Percentiles rank a stretch among this genome's conserved stretches.
These are phyloP conservation scores for Thymus quinquecostatus DNA, from an alignment of 257 asterid species.

Conservation along the genomic window DNA sequence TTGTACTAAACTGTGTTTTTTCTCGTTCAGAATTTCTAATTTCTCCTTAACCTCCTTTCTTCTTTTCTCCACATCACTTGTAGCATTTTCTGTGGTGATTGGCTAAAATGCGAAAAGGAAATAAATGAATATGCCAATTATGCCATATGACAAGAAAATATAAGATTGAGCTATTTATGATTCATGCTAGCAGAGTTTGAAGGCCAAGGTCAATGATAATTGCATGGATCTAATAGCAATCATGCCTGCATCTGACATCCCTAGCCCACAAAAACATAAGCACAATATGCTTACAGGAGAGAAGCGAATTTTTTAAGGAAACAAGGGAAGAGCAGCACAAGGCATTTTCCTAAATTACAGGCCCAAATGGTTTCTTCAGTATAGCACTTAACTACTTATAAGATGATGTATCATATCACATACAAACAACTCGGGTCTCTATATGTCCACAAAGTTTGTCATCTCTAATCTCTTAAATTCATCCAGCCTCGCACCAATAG, in stretches of 20 bases:
- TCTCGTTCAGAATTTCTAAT: constrained; percentile 67
- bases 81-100: constrained; percentile 47
- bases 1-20: constrained; percentile 83
- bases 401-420: not conserved
- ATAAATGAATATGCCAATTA: not conserved
- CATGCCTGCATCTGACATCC: constrained; percentile 2
- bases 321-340: not conserved
- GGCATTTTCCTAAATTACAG: not conserved
- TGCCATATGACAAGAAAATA: not conserved
- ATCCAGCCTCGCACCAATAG: constrained; percentile 20
- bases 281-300: not conserved
- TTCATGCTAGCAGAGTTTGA: not conserved
- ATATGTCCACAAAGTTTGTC: not conserved
- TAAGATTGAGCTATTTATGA: constrained; percentile 1
- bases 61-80: constrained; percentile 58
- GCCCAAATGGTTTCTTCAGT: not conserved
- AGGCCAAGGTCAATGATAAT: not conserved
- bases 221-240: not conserved
- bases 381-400: not conserved
- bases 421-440: constrained; percentile 13
- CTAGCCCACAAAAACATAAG: not conserved
- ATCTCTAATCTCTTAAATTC: not conserved
- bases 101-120: constrained; percentile 44
- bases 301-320: constrained; percentile 1
- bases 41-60: constrained; percentile 77